Evolutionary conservation across 208 protist species (phyloP).

Genomic region (Herpetomonas tarakana): DNA sequence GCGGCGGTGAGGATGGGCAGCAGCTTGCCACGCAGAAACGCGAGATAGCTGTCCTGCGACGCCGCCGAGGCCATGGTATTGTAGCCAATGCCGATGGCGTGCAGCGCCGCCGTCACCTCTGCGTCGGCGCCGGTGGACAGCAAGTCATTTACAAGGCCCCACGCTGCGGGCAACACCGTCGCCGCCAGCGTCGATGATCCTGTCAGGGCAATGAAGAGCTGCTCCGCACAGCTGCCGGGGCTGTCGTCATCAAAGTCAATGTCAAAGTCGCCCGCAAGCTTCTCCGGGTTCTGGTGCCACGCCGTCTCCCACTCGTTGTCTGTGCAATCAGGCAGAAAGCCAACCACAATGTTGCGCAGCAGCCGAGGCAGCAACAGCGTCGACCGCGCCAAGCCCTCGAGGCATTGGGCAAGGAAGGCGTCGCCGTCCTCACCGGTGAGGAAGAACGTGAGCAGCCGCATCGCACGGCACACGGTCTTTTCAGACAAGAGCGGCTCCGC

Average conservation of each 20-base stretch:
- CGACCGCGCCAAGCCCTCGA: conserved; percentile 17
- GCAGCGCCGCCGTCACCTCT: conserved; percentile 65
- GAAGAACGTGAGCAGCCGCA: conserved; percentile 40
- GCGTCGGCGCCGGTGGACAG: conserved; percentile 30
- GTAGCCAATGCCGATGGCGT: conserved; percentile 83
- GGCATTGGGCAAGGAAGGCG: conserved; percentile 22
- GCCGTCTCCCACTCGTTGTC: conserved; percentile 18
- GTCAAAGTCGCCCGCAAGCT: conserved; percentile 37
- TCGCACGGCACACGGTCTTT: conserved; percentile 59
- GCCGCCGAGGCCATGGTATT: conserved; percentile 55
- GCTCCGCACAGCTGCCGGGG: conserved; percentile 41
- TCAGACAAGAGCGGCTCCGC: conserved; percentile 28
- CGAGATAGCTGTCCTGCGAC: conserved; percentile 31
- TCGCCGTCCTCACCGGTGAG: conserved; percentile 54
- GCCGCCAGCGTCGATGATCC: conserved; percentile 39
- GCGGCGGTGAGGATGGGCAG: conserved; percentile 54
- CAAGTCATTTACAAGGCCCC: conserved; percentile 49
- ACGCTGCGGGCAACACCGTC: conserved; percentile 26
- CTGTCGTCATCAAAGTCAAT: conserved; percentile 47
- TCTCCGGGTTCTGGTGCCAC: conserved; percentile 55
- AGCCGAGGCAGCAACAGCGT: conserved; percentile 20
- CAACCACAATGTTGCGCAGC: conserved; percentile 33
- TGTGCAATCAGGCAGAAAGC: conserved; percentile 56
- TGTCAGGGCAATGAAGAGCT: conserved; percentile 75
- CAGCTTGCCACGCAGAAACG: conserved; percentile 47